These are phyloP conservation scores for Chaetoceros tenuissimus DNA, from an alignment of 108 stramenopile species.

Conservation along the genomic window DNA sequence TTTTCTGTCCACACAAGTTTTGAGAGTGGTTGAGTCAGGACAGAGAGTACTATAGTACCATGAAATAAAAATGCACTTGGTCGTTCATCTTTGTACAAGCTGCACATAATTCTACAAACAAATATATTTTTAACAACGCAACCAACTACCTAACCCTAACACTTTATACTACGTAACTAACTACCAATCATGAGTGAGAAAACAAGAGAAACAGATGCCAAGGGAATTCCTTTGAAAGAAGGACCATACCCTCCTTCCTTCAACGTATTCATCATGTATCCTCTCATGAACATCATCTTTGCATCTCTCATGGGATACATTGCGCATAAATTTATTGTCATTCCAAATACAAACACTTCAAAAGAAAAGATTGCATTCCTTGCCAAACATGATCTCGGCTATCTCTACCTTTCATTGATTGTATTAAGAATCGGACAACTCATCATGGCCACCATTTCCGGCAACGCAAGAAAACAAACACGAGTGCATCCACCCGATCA, in stretches of 20 bases:
- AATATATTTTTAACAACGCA: too few relatives aligned
- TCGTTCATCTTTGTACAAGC: too few relatives aligned
- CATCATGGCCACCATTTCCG: slow-evolving; percentile 9
- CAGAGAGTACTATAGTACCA: too few relatives aligned
- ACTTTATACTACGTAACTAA: too few relatives aligned
- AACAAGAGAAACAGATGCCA: slow-evolving; percentile 13
- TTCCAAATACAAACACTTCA: neutral
- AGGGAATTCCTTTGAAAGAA: slow-evolving; percentile 21
- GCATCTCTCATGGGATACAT: neutral
- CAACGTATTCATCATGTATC: slow-evolving; percentile 9
- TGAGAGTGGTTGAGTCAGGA: too few relatives aligned
- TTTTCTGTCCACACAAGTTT: too few relatives aligned
- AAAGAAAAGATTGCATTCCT: slow-evolving; percentile 11
- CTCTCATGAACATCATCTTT: slow-evolving; percentile 5
- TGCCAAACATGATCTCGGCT: slow-evolving; percentile 17
- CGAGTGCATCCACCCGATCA: slow-evolving; percentile 16
- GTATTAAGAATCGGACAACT: slow-evolving; percentile 2
- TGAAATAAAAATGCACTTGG: too few relatives aligned
- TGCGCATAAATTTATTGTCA: slow-evolving; percentile 1
- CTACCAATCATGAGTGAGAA: too few relatives aligned
- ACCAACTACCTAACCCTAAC: too few relatives aligned
- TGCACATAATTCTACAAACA: too few relatives aligned
- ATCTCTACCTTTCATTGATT: slow-evolving; percentile 11
- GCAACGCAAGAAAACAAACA: slow-evolving; percentile 9
- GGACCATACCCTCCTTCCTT: slow-evolving; percentile 7